phyloP scores from a whole-genome alignment of 768 basidiomycete species.

The Boletus tomentosulus region DNA sequence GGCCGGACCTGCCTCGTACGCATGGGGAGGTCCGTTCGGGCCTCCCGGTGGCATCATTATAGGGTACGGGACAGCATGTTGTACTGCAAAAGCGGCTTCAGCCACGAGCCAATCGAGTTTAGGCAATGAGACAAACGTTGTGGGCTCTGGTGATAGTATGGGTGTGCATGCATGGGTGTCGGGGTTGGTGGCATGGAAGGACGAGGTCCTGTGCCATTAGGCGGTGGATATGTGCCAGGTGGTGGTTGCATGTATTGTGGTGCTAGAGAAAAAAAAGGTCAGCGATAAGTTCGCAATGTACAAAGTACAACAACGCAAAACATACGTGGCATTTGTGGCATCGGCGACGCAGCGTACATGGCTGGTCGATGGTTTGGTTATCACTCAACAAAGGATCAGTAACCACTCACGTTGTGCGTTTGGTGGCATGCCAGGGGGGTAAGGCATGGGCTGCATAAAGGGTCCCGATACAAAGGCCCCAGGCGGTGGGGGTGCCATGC shows the following conservation, averaged over 20 bases:
- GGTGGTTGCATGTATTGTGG: slow-evolving; percentile 80
- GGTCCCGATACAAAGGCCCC: slow-evolving; percentile 75
- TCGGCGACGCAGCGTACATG: slow-evolving; percentile 78
- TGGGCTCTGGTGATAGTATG: slow-evolving; percentile 87
- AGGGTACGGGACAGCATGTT: slow-evolving; percentile 82
- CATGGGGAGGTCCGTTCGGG: slow-evolving; percentile 60
- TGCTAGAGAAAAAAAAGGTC: slow-evolving; percentile 33
- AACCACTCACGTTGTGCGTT: slow-evolving; percentile 49
- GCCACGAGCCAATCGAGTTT: slow-evolving; percentile 15
- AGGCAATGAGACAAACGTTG: slow-evolving; percentile 55
- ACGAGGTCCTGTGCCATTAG: slow-evolving; percentile 72
- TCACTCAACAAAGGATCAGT: not conserved
- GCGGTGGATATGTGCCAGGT: slow-evolving; percentile 71
- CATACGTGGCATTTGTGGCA: slow-evolving; percentile 88
- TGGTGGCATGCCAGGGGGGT: slow-evolving; percentile 75
- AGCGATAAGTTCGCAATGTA: not conserved
- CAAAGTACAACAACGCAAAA: slow-evolving; percentile 12
- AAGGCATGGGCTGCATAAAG: slow-evolving; percentile 84
- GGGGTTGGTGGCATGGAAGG: slow-evolving; percentile 92
- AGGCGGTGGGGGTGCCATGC: slow-evolving; percentile 78
- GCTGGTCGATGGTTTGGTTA: slow-evolving; percentile 37
- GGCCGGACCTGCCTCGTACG: slow-evolving; percentile 67
- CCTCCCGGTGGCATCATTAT: slow-evolving; percentile 83
- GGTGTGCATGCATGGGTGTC: slow-evolving; percentile 79
- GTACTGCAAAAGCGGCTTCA: slow-evolving; percentile 49